Conservation (phyloP, 2,329 filamentous ascomycete genomes). For the Emydomyces testavorans region DNA sequence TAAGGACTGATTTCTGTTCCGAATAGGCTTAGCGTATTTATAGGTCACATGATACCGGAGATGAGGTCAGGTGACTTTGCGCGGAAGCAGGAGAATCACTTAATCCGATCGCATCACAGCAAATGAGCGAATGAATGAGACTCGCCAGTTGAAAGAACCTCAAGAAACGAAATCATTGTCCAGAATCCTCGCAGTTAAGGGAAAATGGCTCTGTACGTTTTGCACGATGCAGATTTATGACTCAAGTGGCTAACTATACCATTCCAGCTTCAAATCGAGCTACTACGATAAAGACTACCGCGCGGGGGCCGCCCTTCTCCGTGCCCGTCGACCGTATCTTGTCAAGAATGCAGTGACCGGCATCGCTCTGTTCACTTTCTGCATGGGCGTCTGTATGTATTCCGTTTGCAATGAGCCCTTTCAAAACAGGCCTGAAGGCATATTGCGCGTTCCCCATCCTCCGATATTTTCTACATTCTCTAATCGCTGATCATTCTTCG, state of each 20-base stretch:
- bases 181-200: too few relatives aligned
- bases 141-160: too few relatives aligned
- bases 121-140: too few relatives aligned
- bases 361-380: slow-evolving; percentile 59
- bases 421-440: too few relatives aligned
- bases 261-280: slow-evolving; percentile 53
- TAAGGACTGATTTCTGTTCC: background rate
- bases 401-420: too few relatives aligned
- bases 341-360: slow-evolving; percentile 81
- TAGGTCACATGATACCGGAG: background rate
- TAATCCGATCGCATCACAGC: too few relatives aligned
- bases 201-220: slow-evolving; percentile 15
- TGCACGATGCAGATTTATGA: background rate
- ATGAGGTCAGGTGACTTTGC: too few relatives aligned
- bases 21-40: background rate
- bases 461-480: background rate
- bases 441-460: too few relatives aligned
- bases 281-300: slow-evolving; percentile 88
- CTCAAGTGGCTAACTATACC: slow-evolving; percentile 5
- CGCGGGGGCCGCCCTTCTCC: slow-evolving; percentile 78
- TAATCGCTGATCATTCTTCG: background rate
- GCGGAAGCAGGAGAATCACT: background rate
- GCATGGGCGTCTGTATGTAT: slow-evolving; percentile 77
- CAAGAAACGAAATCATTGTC: too few relatives aligned
- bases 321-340: slow-evolving; percentile 82